Base-by-base conservation (phyloP, 176 grass and related monocot species). In the Miscanthus lutarioriparius region DNA sequence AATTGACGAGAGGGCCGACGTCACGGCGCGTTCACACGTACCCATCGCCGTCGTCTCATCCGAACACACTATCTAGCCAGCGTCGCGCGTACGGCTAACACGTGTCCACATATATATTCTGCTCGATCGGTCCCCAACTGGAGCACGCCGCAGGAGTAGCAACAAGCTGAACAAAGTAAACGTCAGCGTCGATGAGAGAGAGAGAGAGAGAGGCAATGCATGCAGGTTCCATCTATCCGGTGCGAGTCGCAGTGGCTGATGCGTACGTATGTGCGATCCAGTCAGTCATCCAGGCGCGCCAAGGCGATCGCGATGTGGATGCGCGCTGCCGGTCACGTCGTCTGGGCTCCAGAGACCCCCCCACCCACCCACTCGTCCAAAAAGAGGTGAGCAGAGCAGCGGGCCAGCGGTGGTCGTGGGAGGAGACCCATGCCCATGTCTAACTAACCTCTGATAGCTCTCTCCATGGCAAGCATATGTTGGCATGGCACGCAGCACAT, bases 1-100 rank as follows among this genome's bases (percentile, higher is more conserved):
- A 81, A 27, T 62, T 64, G 86, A 82, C 79, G 79, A 19, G 41
- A 77, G 72, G 28, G 39, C 72, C 56, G 45, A 67, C 78, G 64
- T 87, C 70, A 75, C 78, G 30, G 47, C 85, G 61, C 78, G 67
- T 85, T 43, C 30, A 32, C 8, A 48, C 33, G 1, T 20, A 47
- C 27, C 47, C 47, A 27, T 72, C 70, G 7, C 1, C 43, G 7
- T 20, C 26, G 15, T 54, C 32, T 53, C 28, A 12, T 58, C 48
- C 32, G 6, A 37, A 22, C 27, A 35, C 48, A 51, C 19, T 28
- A 51, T 3, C n/a, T 48, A 48, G 36, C 66, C 39, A 73, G 1
- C 48, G 67, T 27, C 2, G 9, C 33, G 35, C 51, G 44, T 8
- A 25, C 7, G 22, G 30, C 33, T 6, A 33, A 62, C 79, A 76